These are phyloP conservation scores for Tulasnella calospora DNA, from an alignment of 768 basidiomycete genomes.

Conservation along the genomic window DNA sequence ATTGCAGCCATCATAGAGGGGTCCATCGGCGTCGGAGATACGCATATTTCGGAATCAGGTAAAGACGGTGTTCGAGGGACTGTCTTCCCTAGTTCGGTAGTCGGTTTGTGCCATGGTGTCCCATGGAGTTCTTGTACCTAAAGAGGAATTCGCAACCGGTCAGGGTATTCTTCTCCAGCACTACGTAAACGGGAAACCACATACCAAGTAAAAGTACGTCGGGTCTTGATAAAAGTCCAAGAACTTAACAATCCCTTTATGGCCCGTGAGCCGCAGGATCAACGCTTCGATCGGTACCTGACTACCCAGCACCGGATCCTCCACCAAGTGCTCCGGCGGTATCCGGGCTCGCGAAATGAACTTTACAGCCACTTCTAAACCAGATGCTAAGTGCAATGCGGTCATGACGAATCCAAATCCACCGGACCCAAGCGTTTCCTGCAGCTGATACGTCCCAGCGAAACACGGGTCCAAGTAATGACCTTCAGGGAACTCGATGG, in stretches of 20 bases:
- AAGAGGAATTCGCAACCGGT: constrained; percentile 20
- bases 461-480: constrained; percentile 61
- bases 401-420: constrained; percentile 96
- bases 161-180: not conserved
- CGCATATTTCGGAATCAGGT: not conserved
- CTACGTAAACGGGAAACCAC: constrained; percentile 33
- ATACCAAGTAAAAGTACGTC: constrained; percentile 80
- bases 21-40: not conserved
- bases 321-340: constrained; percentile 50
- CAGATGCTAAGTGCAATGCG: constrained; percentile 56
- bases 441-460: constrained; percentile 54
- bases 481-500: constrained; percentile 53
- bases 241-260: constrained; percentile 78
- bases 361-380: constrained; percentile 82
- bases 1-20: not conserved
- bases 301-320: constrained; percentile 52
- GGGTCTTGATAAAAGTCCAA: constrained; percentile 80
- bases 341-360: constrained; percentile 81
- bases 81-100: not conserved
- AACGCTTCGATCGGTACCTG: constrained; percentile 76
- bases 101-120: constrained; percentile 60
- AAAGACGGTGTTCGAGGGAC: not conserved
- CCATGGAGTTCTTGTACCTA: constrained; percentile 93
- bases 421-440: constrained; percentile 79
- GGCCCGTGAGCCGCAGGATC: constrained; percentile 65